Evolutionary conservation across 2,329 filamentous ascomycete species (phyloP).

Genomic region (Clonostachys rhizophaga): DNA sequence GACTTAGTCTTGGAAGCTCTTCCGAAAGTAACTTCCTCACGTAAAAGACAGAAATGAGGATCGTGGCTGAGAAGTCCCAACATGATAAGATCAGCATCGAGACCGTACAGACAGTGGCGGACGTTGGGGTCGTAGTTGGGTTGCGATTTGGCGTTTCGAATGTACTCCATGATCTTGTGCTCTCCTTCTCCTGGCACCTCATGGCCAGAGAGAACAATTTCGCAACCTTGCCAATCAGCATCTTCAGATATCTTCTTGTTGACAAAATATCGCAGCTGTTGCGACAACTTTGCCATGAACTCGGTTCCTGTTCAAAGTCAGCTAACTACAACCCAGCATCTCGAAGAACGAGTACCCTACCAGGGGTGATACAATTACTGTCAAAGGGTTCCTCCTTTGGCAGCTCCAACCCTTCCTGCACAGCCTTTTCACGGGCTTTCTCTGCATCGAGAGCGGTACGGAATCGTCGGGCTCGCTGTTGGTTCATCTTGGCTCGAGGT

Average conservation of each 20-base stretch:
- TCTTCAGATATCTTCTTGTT: constrained; percentile 98
- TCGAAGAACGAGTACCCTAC: constrained; percentile 24
- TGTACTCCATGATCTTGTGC: constrained; percentile 99
- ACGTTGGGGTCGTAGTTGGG: constrained; percentile 89
- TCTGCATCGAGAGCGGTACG: constrained; percentile 90
- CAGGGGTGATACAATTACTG: constrained; percentile 98
- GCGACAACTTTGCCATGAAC: constrained; percentile 95
- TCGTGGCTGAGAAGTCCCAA: constrained; percentile 94
- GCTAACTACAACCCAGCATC: background rate
- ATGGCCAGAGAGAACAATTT: constrained; percentile 93
- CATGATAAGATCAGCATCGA: constrained; percentile 99
- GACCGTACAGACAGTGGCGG: constrained; percentile 92
- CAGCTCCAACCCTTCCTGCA: constrained; percentile 83
- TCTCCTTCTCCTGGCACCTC: constrained; percentile 98
- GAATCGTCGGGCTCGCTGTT: constrained; percentile 93
- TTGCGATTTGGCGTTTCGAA: constrained; percentile 94
- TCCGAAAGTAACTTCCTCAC: constrained; percentile 97
- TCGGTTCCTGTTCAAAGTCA: constrained; percentile 54
- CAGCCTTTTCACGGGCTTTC: constrained; percentile 84
- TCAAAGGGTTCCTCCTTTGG: constrained; percentile 95
- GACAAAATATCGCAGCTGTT: constrained; percentile 96
- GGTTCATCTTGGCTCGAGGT: constrained; percentile 98
- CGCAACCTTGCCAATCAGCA: constrained; percentile 93
- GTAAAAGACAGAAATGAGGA: constrained; percentile 93
- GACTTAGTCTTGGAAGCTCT: constrained; percentile 75